Base-by-base conservation (phyloP, 1,284 basidiomycete genomes). In the Ganoderma multipileum region DNA sequence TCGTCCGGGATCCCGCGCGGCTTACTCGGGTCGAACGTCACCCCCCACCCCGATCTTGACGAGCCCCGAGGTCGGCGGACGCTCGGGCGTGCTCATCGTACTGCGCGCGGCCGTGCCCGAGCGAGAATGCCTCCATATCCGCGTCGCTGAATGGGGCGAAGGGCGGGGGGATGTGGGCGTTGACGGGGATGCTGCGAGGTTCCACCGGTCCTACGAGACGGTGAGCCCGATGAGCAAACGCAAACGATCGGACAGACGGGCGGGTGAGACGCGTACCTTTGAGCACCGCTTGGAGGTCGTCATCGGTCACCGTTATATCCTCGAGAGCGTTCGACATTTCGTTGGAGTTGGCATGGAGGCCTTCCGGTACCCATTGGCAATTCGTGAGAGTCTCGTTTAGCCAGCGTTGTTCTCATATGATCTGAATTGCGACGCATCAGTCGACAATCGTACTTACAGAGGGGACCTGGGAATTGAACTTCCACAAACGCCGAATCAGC, bases 341-440 rank as follows among this genome's bases (percentile, higher is more conserved):
- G 11, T 41, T 23, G 20, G 78, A 58, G 44, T 67, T 75, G 18
- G 82, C 16, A 73, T 61, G 75, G 20, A 83, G 71, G 11, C 81
- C 83, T 72, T 90, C 91, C 7, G 87, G 83, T 20, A 79, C 77
- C 92, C 92, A 94, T 14, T 85, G 78, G 50, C 86, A 86, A 55
- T 84, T 83, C 9, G 81, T 74, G 28, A 94, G 77, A n/a, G 84
- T 84, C 73, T 90, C 90, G 75, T 94, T 94, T 18, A 94, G 76
- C 92, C 92, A 94, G 73, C 90, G 91, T 79, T 94, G 92, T 69
- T 93, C 92, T 68, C 85, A 84, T 2, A 93, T 90, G 73, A 94
- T 86, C 91, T 93, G 65, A n/a, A n/a, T 41, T 9, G 39, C 23
- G 39, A 20, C 0, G 28, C 30, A 0, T 41, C n/a, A n/a, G 47